Base-by-base conservation (phyloP, 2,329 filamentous ascomycete species). In the Sarocladium brachiariae region DNA sequence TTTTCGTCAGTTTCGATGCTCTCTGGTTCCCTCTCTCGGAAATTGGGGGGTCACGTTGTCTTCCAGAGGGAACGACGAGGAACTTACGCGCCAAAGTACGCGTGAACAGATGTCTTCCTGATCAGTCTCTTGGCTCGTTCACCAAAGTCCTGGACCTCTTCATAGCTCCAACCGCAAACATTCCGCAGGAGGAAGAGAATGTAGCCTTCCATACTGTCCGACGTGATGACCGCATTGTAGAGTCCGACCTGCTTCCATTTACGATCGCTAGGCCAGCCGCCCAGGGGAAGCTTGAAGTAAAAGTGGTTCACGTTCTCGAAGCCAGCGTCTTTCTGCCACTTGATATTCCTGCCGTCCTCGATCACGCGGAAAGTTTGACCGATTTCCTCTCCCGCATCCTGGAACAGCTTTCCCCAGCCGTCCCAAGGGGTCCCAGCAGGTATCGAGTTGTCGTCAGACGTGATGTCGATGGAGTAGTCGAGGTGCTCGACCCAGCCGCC, bases 221-320 rank as follows among this genome's bases (percentile, higher is more conserved):
- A 6, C 14, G 38, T 34, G 38, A 50, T 50, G 2, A 43, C 10
- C n/a, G 41, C 19, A 16, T 50, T 50, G 24, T 25, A 49, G 21
- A 27, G 16, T 21, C 59, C 74, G 43, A 73, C 63, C 51, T 71
- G 65, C 53, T 70, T 73, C 19, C 72, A 63, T 11, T 63, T 66
- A 0, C 61, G 57, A 21, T 75, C 67, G n/a, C 60, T 66, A 0
- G 72, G 63, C 74, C 74, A 77, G 0, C 55, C 58, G 38, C 68
- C 69, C 0, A 70, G 61, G 0, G 74, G 73, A 1, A 70, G 59
- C 53, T 71, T 67, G 53, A 64, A 59, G n/a, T 56, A 58, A 5
- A 56, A 56, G 49, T 67, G 60, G 0, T 52, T 53, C 0, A 72
- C 53, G 27, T 70, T 61, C 6, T 62, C 55, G 50, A 70, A 72